These are phyloP conservation scores for Apiotrichum laibachii DNA, from an alignment of 1,284 basidiomycete species.

Conservation along the genomic window DNA sequence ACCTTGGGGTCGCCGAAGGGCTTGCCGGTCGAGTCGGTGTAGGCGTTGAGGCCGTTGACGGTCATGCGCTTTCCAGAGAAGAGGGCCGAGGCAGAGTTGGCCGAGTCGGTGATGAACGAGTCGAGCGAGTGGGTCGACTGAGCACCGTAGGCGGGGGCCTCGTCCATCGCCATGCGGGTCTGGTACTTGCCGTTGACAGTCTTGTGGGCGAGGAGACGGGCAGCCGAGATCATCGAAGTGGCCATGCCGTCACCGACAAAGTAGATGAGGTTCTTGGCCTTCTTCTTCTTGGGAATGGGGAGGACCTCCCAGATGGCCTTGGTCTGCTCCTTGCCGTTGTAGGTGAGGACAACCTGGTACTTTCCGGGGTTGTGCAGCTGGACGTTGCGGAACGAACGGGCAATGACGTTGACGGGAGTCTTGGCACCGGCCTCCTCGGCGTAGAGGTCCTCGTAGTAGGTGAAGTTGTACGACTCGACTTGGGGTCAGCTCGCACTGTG, in stretches of 20 bases:
- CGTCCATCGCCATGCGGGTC: slow-evolving; percentile 42
- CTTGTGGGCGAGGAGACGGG: slow-evolving; percentile 53
- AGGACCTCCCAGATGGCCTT: slow-evolving; percentile 48
- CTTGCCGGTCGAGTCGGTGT: slow-evolving; percentile 40
- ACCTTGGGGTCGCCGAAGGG: slow-evolving; percentile 45
- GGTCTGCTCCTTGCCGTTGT: slow-evolving; percentile 38
- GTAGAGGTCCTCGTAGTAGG: slow-evolving; percentile 50
- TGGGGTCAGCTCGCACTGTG: background rate
- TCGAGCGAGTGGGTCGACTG: slow-evolving; percentile 46
- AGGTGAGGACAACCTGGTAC: slow-evolving; percentile 32
- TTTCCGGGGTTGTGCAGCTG: slow-evolving; percentile 42
- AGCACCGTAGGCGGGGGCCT: slow-evolving; percentile 36
- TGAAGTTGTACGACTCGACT: slow-evolving; percentile 43
- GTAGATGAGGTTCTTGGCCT: slow-evolving; percentile 52
- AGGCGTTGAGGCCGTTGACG: slow-evolving; percentile 52
- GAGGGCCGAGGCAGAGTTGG: slow-evolving; percentile 54
- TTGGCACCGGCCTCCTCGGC: slow-evolving; percentile 39
- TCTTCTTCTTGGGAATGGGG: slow-evolving; percentile 23
- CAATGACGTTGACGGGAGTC: slow-evolving; percentile 49
- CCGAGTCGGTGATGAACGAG: slow-evolving; percentile 52
- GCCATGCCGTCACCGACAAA: slow-evolving; percentile 52
- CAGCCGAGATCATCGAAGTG: slow-evolving; percentile 45
- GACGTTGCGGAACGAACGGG: slow-evolving; percentile 50
- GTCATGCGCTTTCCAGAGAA: slow-evolving; percentile 47
- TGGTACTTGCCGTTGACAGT: slow-evolving; percentile 53